Base-by-base conservation (phyloP, 192 early-diverging fungal species). In the Anaeromyces robustus region DNA sequence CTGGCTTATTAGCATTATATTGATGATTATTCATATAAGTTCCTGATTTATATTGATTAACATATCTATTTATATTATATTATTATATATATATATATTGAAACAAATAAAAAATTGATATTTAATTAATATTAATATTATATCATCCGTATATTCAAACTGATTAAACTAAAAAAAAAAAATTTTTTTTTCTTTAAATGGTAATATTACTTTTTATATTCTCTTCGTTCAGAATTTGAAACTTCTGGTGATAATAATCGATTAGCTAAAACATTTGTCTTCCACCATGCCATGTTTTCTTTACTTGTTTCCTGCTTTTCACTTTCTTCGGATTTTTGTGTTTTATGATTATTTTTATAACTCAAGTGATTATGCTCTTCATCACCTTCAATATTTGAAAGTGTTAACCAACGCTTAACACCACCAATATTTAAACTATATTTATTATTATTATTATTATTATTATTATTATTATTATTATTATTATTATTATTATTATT, bases 361-460 rank as follows among this genome's bases (percentile, higher is more conserved):
- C 29, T 77, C 3, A 34, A 34, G 29, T 77, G 68, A 22, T 2
- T 77, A 22, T 34, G 19, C 6, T 83, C 82, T 31, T 32, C 82
- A 77, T 84, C 30, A 78, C 9, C 81, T 81, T 52, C 30, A 79
- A 81, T 80, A 78, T 85, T 82, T 26, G 85, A 37, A 28, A 85
- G 52, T 14, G 81, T 87, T 37, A 87, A 80, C 86, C 86, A 87
- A 18, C 84, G 84, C 30, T 82, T 84, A 4, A 89, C 88, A 13
- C 88, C 88, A 29, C 88, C 88, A 79, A 89, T 89, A 79, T 89
- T 89, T 26, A 89, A 80, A 80, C 81, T 86, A 77, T 17, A 77
- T 34, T 31, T 13, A 22, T 41, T 83, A n/a, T n/a, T 37, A 80
- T 32, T 32, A 32, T 7, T 32, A 32, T 7, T 32, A 11, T 7